Evolutionary conservation across 352 stramenopile species (phyloP), one percentile per base, ranked within the genome.

Genomic region (Phytopythium oedochilum): DNA sequence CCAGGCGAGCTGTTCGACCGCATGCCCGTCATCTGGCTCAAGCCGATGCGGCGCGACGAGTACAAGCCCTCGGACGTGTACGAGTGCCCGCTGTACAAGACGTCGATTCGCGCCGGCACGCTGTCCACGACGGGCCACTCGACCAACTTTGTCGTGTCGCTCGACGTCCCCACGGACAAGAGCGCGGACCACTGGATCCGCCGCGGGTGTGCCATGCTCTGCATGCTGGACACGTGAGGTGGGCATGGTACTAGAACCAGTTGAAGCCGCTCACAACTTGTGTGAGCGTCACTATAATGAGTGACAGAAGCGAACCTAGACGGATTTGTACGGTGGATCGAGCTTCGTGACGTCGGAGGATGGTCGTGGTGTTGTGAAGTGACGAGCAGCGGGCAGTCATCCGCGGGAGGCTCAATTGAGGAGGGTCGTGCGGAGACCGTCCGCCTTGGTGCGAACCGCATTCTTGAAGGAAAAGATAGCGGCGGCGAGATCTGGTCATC

Each of bases 11-110:
- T 97, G 32, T 97, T 97, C 62, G 86, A 96, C 55, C 67, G 71
- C 45, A 94, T 98, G 85, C 88, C 92, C 17, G 85, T 96, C 35
- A 94, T 98, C 59, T 96, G 88, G 85, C 77, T 97, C 38, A 92
- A 94, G 53, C 81, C 83, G 53, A 89, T 89, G 76, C 67, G 63
- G 38, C 73, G 75, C 25, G 75, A 87, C 46, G 83, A 87, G 58
- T 91, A 91, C 70, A 88, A 84, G 18, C 76, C 75, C 23, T 62
- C 52, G 0, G 77, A 86, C 46, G 72, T 90, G 47, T 98, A 97
- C 71, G 80, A 96, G 50, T 97, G 88, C 46, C 92, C 92, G 11
- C 71, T 97, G 1, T 98, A 98, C 76, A 97, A 98, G 63, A 98
- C 91, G 25, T 97, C 89, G 18, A 76, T 92, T 23, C 82, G 92